phyloP scores from a whole-genome alignment of 2,329 filamentous ascomycete genomes.

The Scopulariopsis brevicaulis region DNA sequence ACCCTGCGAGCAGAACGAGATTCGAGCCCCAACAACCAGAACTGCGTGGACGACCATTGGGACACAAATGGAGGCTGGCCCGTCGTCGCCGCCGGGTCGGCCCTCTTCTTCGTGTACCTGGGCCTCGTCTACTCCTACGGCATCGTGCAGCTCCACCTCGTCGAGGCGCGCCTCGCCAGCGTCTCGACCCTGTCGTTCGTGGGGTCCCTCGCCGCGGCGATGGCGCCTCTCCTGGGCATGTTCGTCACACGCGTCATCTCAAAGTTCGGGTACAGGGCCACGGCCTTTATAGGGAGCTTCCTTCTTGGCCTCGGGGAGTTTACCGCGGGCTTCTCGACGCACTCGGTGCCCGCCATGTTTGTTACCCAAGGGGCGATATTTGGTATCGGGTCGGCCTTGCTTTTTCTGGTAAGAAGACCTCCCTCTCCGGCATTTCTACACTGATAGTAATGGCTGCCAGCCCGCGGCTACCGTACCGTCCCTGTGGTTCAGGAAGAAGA shows the following conservation, averaged over 20 bases:
- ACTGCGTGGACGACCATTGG: background rate
- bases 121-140: constrained; percentile 19
- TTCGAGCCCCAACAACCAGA: background rate
- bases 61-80: constrained; percentile 10
- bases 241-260: constrained; percentile 14
- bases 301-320: constrained; percentile 18
- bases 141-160: constrained; percentile 16
- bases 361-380: constrained; percentile 15
- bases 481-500: constrained; percentile 14
- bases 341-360: constrained; percentile 13
- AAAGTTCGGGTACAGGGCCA: constrained; percentile 12
- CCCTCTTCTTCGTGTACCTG: constrained; percentile 15
- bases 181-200: constrained; percentile 17
- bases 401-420: constrained; percentile 10
- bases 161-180: constrained; percentile 11
- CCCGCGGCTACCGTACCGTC: constrained; percentile 13
- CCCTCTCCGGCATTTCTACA: background rate
- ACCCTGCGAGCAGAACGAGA: background rate
- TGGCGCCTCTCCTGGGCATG: constrained; percentile 10
- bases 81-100: constrained; percentile 13
- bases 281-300: constrained; percentile 11
- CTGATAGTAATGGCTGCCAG: constrained; percentile 1
- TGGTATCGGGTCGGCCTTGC: constrained; percentile 12
- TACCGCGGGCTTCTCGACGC: constrained; percentile 14
- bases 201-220: constrained; percentile 11